These are phyloP conservation scores for Citeromyces nyonsensis DNA, from an alignment of 805 yeast species.

Conservation along the genomic window DNA sequence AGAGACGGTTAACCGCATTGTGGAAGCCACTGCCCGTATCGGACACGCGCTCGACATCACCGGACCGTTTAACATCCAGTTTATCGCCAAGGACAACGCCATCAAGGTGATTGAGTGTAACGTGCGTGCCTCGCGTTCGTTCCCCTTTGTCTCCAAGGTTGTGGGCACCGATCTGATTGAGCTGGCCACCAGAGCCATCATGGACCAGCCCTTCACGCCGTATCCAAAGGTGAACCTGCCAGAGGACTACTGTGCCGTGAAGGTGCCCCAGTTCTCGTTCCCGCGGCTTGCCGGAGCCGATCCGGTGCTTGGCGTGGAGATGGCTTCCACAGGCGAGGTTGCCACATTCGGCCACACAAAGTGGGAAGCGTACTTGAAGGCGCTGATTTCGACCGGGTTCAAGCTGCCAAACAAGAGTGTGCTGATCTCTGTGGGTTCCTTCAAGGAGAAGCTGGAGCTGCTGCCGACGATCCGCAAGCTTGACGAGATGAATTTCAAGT, in stretches of 20 bases:
- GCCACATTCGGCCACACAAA: slow-evolving; percentile 94
- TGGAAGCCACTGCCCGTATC: slow-evolving; percentile 89
- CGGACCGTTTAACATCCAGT: slow-evolving; percentile 95
- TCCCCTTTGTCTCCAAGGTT: slow-evolving; percentile 96
- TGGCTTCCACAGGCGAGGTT: slow-evolving; percentile 99
- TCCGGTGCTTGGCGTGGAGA: slow-evolving; percentile 94
- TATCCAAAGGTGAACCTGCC: slow-evolving; percentile 86
- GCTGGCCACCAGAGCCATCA: slow-evolving; percentile 91
- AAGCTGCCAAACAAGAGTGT: slow-evolving; percentile 90
- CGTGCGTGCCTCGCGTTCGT: slow-evolving; percentile 97
- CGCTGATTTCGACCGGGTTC: slow-evolving; percentile 91
- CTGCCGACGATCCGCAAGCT: slow-evolving; percentile 76
- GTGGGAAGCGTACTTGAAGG: slow-evolving; percentile 93
- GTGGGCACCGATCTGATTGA: slow-evolving; percentile 93
- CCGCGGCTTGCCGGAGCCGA: slow-evolving; percentile 95
- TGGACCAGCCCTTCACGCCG: slow-evolving; percentile 76
- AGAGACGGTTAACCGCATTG: slow-evolving; percentile 83
- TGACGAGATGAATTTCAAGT: slow-evolving; percentile 69
- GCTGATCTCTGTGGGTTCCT: slow-evolving; percentile 88
- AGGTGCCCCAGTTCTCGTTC: slow-evolving; percentile 96
- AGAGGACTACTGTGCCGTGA: slow-evolving; percentile 86
- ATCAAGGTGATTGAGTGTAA: slow-evolving; percentile 98
- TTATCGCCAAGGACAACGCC: slow-evolving; percentile 89
- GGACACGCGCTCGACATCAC: slow-evolving; percentile 91
- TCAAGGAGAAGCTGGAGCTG: slow-evolving; percentile 87